Evolutionary conservation across 331 rosid genomes (phyloP), one percentile per base, ranked within the genome.

Genomic region (Malus hybrid): DNA sequence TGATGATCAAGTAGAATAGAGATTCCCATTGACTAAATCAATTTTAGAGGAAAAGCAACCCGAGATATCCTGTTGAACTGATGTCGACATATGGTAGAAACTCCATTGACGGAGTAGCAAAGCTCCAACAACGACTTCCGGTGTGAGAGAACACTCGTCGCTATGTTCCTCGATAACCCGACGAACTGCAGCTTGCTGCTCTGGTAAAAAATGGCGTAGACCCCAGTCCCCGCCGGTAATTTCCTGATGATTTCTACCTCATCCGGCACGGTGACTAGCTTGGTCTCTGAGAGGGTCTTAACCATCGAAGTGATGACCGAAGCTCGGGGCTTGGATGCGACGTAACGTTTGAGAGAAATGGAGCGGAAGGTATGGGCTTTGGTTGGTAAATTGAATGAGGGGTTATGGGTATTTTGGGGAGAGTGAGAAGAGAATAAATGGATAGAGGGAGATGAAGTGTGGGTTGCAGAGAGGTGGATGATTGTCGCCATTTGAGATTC

Each of bases 121-220:
- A 93, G 94, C 80, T 93, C 93, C 46, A 97, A 89, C 22, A 93
- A 84, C 19, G 91, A 91, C 84, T 86, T 93, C 88, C 83, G 69
- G 71, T 91, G 97, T 29, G 79, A 24, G 28, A 79, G 71, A 78
- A 93, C 72, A 73, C 93, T 89, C 22, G 93, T 96, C 22, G 93
- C 98, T 34, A 91, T 82, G 64, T 89, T 88, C 65, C 97, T 84
- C 55, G 97, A 91, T 77, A 93, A 52, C 7, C 97, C 97, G 32
- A 93, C 88, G 86, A 93, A 93, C 84, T 91, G 98, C 76, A 93
- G 93, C 33, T 89, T 93, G 3, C 85, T 84, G 68, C 65, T 78
- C 60, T 76, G 74, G 72, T 87, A 94, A 26, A 84, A 91, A 42
- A 91, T 82, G 72, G 96, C 98, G 50, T 93, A 91, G 32, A 93